Evolutionary conservation across 179 eudicot genomes (phyloP).

Genomic region (Carnegiea gigantea): DNA sequence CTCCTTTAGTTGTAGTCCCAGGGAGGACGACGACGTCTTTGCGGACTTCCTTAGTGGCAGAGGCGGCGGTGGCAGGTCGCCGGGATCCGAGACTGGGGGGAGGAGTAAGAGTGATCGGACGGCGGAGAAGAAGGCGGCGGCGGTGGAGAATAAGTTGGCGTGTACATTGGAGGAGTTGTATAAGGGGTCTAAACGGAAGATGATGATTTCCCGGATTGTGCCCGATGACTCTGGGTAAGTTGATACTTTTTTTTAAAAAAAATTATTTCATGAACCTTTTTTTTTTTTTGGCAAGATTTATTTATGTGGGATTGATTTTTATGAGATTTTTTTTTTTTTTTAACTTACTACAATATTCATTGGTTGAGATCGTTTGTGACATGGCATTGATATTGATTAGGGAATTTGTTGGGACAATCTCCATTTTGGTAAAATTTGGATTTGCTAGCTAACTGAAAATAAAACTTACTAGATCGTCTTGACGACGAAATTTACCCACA

Average conservation of each 20-base stretch:
- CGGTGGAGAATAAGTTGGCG: slow-evolving; percentile 45
- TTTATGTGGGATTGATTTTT: background rate
- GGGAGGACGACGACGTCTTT: slow-evolving; percentile 50
- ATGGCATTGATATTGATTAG: background rate
- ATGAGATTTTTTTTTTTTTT: background rate
- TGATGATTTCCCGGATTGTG: slow-evolving; percentile 76
- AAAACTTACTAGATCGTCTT: background rate
- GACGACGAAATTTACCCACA: too few relatives aligned
- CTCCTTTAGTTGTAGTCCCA: slow-evolving; percentile 30
- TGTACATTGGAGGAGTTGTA: slow-evolving; percentile 88
- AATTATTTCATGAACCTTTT: background rate
- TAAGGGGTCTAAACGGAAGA: slow-evolving; percentile 73
- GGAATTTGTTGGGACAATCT: slow-evolving; percentile 3
- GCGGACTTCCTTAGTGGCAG: slow-evolving; percentile 51
- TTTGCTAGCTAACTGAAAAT: slow-evolving; percentile 5
- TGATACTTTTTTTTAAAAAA: background rate
- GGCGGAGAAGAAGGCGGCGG: slow-evolving; percentile 17
- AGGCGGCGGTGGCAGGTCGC: slow-evolving; percentile 23
- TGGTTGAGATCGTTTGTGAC: background rate
- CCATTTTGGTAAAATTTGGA: slow-evolving; percentile 3
- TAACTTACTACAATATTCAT: background rate
- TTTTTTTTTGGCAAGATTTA: background rate
- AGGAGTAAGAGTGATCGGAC: background rate
- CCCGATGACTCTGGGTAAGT: slow-evolving; percentile 70
- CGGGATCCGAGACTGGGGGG: slow-evolving; percentile 1